These are phyloP conservation scores for Fagus crenata DNA, from an alignment of 306 rosid species.

Conservation along the genomic window DNA sequence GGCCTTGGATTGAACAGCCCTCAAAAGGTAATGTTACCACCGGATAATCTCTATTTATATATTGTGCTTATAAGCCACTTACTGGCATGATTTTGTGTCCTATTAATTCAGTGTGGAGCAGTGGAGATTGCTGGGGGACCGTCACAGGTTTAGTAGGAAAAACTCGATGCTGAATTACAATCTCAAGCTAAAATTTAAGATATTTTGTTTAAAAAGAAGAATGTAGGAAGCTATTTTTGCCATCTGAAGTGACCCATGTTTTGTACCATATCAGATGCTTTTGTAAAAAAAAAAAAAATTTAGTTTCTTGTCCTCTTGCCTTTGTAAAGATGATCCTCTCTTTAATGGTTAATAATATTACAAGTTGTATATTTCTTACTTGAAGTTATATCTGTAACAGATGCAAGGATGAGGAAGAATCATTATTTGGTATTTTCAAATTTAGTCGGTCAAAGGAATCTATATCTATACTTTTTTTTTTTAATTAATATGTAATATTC, in stretches of 20 bases:
- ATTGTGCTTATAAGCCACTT: neutral
- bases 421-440: no score
- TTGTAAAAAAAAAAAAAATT: neutral
- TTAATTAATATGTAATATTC: no score
- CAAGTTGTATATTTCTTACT: no score
- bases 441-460: no score
- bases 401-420: no score
- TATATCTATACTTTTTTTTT: no score
- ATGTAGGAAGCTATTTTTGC: neutral
- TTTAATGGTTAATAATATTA: neutral
- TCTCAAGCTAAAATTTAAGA: neutral
- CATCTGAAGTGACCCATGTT: neutral
- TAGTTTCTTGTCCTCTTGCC: neutral
- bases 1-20: conserved; percentile 78
- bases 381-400: no score
- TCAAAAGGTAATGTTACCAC: conserved; percentile 53
- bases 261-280: conserved; percentile 10
- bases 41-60: conserved; percentile 3
- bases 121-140: conserved; percentile 73
- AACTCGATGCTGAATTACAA: conserved; percentile 36
- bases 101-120: conserved; percentile 67
- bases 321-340: neutral
- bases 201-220: neutral
- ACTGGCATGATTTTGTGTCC: conserved; percentile 21
- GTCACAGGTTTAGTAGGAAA: conserved; percentile 47